Evolutionary conservation across 805 yeast species (phyloP), one percentile per base, ranked within the genome.

Genomic region (Schwanniomyces sp.): DNA sequence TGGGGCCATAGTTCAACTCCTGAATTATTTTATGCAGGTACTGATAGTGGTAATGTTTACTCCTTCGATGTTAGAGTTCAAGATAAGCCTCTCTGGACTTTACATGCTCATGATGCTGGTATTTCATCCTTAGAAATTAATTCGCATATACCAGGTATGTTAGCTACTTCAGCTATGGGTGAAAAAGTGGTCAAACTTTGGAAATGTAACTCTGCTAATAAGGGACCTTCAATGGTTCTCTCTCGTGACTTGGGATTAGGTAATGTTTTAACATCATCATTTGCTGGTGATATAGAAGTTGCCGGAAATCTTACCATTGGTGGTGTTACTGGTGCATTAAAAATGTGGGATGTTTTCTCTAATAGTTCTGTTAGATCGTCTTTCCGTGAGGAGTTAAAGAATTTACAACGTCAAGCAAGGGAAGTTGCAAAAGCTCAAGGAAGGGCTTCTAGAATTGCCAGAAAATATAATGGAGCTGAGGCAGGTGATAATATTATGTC

Each of bases 71-170:
- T 89, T 40, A 82, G 96, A 65, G 72, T 70, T 43, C 80, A 75
- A 34, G 78, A 76, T 40, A 79, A 78, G 53, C 91, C 97, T 16
- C 59, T 92, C 28, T 94, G 99, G 99, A 89, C 96, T 2, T 75
- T 94, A 56, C 96, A 94, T 67, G 98, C 98, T 2, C 99, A 94
- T 65, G 98, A 94, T 69, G 81, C 96, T 2, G 97, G 96, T 51
- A 86, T 94, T 51, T 86, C 97, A 4, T 76, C 92, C 2, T 77
- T 94, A 55, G 86, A 85, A 55, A 78, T 85, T 32, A 91, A 89
- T 69, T 62, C 64, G 24, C 79, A 73, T 61, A 64, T 90, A 28
- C 84, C 85, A 24, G 94, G 92, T 16, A 70, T 88, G 75, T 67
- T 94, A 61, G 82, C 84, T 21, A 89, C 98, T 1, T 85, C 94